Evolutionary conservation across 306 rosid genomes (phyloP).

Genomic region (Trichosanthes cucumerina): DNA sequence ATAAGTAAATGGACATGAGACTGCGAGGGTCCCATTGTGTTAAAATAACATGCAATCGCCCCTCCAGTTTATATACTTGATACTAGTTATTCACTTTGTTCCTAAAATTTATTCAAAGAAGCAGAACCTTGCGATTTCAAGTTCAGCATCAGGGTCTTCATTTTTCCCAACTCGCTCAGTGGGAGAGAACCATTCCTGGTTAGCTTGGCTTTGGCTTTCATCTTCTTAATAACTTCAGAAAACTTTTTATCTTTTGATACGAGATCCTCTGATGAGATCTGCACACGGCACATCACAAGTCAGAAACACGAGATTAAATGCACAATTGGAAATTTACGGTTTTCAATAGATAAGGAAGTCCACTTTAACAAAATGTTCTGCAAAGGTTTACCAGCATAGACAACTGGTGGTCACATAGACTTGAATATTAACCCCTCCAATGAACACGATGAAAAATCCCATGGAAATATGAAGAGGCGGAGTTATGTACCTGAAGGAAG

Average conservation of each 20-base stretch:
- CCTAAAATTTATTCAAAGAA: background rate
- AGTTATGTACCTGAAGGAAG: slow-evolving; percentile 51
- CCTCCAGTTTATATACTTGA: background rate
- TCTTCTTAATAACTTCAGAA: slow-evolving; percentile 41
- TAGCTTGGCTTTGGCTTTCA: slow-evolving; percentile 59
- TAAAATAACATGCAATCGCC: background rate
- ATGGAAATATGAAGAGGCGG: slow-evolving; percentile 6
- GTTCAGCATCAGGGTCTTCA: slow-evolving; percentile 55
- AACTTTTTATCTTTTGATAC: slow-evolving; percentile 25
- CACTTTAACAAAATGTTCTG: background rate
- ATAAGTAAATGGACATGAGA: background rate
- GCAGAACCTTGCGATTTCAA: slow-evolving; percentile 39
- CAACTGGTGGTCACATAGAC: background rate
- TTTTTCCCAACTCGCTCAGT: slow-evolving; percentile 56
- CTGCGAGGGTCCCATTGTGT: background rate
- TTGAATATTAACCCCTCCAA: background rate
- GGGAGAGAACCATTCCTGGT: slow-evolving; percentile 56
- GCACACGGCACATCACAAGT: slow-evolving; percentile 18
- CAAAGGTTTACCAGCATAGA: background rate
- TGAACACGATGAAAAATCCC: background rate
- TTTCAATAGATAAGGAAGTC: background rate
- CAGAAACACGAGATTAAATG: background rate
- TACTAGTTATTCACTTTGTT: background rate
- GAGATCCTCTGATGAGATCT: slow-evolving; percentile 54
- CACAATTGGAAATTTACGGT: background rate